These are phyloP conservation scores for Globisporangium viniferum DNA, from an alignment of 352 stramenopile genomes.

Conservation along the genomic window DNA sequence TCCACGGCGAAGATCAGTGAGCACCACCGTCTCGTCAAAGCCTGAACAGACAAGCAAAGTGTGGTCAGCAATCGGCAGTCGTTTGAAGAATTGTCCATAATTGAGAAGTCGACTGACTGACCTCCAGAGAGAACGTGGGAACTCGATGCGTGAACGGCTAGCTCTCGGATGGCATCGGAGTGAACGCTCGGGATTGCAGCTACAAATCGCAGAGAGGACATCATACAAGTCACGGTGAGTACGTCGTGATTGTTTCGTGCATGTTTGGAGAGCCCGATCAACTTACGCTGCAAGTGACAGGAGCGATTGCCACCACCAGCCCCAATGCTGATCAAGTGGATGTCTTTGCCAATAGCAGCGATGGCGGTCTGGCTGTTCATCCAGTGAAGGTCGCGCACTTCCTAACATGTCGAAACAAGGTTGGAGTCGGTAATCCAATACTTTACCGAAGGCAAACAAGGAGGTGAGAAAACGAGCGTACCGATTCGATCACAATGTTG, in stretches of 20 bases:
- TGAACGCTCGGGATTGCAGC: constrained; percentile 56
- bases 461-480: constrained; percentile 15
- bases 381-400: constrained; percentile 76
- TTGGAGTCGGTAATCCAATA: not conserved
- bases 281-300: constrained; percentile 37
- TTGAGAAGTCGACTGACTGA: not conserved
- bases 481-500: constrained; percentile 37
- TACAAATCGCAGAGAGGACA: constrained; percentile 12
- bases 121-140: constrained; percentile 45
- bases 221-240: not conserved
- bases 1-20: constrained; percentile 53
- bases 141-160: constrained; percentile 38
- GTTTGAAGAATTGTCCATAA: not conserved
- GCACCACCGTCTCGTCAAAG: constrained; percentile 78
- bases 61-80: not conserved
- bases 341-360: constrained; percentile 63
- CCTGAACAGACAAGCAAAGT: constrained; percentile 23
- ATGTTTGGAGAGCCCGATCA: not conserved
- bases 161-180: constrained; percentile 68
- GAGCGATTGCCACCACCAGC: constrained; percentile 13
- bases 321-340: constrained; percentile 55
- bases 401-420: constrained; percentile 24
- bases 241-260: not conserved
- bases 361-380: constrained; percentile 41
- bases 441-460: not conserved